Base-by-base conservation (phyloP, 805 yeast genomes). In the Sungouiella blattae region DNA sequence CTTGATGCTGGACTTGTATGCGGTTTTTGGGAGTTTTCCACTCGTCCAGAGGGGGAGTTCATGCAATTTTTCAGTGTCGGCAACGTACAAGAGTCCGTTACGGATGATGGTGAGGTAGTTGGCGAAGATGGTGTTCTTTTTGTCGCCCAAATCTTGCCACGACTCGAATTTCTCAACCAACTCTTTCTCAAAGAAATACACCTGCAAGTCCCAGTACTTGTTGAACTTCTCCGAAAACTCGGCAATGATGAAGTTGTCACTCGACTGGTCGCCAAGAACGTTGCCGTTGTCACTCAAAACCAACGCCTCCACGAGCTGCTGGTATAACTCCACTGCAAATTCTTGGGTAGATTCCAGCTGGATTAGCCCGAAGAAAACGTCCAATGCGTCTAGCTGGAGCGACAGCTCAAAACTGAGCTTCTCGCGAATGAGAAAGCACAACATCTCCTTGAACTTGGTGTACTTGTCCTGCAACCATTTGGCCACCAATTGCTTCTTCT, bases 191-290 rank as follows among this genome's bases (percentile, higher is more conserved):
- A 82, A 78, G 46, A 86, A 81, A 52, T 80, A 84, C 53, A 68
- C 87, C 47, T 88, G 86, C 38, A 91, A 60, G 55, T 91, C 98
- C 67, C 85, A 85, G 56, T 73, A 76, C 46, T 69, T 69, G 20
- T 52, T 50, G 50, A 80, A 80, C 18, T 63, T 64, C 15, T 71
- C 77, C 18, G 68, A 49, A 50, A 84, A 85, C 52, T 83, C 87
- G 32, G 67, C 55, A 11, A 77, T 40, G 9, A 73, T 54, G 33
- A 74, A 68, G 50, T 69, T 72, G 36, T 71, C 70, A 22, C 69
- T 61, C 0, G 77, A 58, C 8, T 73, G 75, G 50, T 78, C 80
- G 3, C 57, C 50, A 17, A 69, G 57, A 5, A 65, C 48, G 4
- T 62, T 62, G 5, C 73, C 69, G 28, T 65, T 54, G 4, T 47